phyloP scores from a whole-genome alignment of 257 asterid species.

The Haberlea rhodopensis region DNA sequence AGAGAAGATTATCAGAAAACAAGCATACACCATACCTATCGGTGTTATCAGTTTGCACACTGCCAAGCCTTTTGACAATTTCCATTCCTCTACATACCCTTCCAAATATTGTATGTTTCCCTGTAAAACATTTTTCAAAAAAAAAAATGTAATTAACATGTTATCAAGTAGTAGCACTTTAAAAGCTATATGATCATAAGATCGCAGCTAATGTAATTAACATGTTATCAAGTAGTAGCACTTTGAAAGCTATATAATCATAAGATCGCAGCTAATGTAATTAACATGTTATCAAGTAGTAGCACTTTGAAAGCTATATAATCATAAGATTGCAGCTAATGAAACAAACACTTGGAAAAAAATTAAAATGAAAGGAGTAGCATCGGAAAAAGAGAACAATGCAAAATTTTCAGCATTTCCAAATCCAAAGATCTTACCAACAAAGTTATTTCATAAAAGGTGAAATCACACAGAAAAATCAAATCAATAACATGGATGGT shows the following conservation, averaged over 20 bases:
- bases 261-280: background rate
- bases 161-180: conserved; percentile 1
- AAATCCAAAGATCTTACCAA: background rate
- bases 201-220: background rate
- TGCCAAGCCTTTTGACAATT: conserved; percentile 92
- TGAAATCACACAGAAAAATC: background rate
- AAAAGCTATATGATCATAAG: background rate
- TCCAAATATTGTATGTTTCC: conserved; percentile 94
- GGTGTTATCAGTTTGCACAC: conserved; percentile 94
- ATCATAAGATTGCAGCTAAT: background rate
- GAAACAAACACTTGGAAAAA: background rate
- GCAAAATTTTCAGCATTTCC: background rate
- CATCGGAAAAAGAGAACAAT: background rate
- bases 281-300: conserved; percentile 11
- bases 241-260: background rate
- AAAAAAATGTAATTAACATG: background rate
- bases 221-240: conserved; percentile 7
- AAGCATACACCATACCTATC: conserved; percentile 56
- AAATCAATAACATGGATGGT: background rate
- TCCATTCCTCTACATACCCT: conserved; percentile 96
- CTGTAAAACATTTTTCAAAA: conserved; percentile 37
- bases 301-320: background rate
- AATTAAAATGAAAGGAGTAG: background rate
- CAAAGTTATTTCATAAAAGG: background rate
- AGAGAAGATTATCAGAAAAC: background rate